Percentiles rank a stretch among this genome's conserved stretches.
phyloP scores from a whole-genome alignment of 352 stramenopile genomes.

The Blastocystis sp. region DNA sequence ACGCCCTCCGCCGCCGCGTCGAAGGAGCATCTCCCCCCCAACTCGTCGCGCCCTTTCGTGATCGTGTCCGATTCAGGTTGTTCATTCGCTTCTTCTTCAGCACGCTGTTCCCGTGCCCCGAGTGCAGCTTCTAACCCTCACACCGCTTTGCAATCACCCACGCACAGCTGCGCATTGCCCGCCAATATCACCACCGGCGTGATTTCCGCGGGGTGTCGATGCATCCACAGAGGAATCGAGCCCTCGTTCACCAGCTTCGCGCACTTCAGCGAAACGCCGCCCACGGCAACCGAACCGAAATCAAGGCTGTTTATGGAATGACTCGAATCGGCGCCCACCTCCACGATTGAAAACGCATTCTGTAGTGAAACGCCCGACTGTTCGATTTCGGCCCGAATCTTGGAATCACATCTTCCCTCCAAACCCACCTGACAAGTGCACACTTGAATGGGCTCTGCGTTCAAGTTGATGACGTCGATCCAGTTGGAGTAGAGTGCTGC shows the following conservation, averaged over 20 bases:
- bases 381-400: constrained; percentile 56
- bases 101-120: neutral
- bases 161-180: neutral
- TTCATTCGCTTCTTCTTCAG: constrained; percentile 46
- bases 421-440: constrained; percentile 1
- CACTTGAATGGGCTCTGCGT: neutral
- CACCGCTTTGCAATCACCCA: neutral
- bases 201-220: neutral
- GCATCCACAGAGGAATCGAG: neutral
- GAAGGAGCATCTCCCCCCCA: neutral
- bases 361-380: constrained; percentile 21
- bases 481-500: constrained; percentile 27
- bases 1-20: neutral
- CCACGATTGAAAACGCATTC: constrained; percentile 15
- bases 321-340: neutral
- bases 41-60: neutral
- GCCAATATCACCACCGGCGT: neutral
- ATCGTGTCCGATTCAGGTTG: constrained; percentile 47
- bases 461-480: constrained; percentile 43
- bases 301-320: constrained; percentile 15
- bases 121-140: neutral
- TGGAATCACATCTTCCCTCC: neutral
- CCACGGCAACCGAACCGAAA: constrained; percentile 16
- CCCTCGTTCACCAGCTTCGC: constrained; percentile 6
- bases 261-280: neutral